Base-by-base conservation (phyloP, 768 basidiomycete species). In the Calvatia gigantea region DNA sequence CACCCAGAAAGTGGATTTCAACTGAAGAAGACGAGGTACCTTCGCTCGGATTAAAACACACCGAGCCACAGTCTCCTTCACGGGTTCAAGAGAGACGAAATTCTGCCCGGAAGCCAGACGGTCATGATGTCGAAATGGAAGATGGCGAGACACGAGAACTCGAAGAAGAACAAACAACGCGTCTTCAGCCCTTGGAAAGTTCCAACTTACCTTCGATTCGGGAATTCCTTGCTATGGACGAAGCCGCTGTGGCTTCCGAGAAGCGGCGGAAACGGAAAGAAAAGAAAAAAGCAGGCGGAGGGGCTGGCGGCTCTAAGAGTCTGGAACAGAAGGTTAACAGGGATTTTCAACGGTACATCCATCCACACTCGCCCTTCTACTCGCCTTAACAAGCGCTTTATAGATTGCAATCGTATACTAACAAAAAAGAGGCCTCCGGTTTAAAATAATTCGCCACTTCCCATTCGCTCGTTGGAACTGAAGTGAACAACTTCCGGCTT, bases 181-280 rank as follows among this genome's bases (percentile, higher is more conserved):
- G 86, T 35, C 81, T 97, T 8, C 80, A 77, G 27, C 90, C 91
- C 4, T 81, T 98, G 14, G 75, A 79, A 48, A 87, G 90, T n/a
- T 92, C 91, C 21, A 80, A 83, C 6, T 63, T 95, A 15, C 90
- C 91, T 31, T 93, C 91, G 14, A 89, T 96, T 67, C 82, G 82
- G 48, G 89, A 91, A 27, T 78, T 97, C 57, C 72, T 98, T 35
- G 87, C 85, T 5, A 82, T 89, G 75, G 89, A 94, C 59, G 75
- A 82, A 35, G 86, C 82, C 14, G 82, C 79, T 4, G 82, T 80
- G 59, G 79, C 80, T 56, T 76, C 76, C 12, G 81, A 86, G 53
- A 91, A 91, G 66, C 77, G 86, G 60, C 81, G 76, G 60, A 85
- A 87, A 59, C 77, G 82, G 53, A 94, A 91, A 67, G 88, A 91